These are phyloP conservation scores for Cercophora samala DNA, from an alignment of 495 filamentous ascomycete genomes.

Conservation along the genomic window DNA sequence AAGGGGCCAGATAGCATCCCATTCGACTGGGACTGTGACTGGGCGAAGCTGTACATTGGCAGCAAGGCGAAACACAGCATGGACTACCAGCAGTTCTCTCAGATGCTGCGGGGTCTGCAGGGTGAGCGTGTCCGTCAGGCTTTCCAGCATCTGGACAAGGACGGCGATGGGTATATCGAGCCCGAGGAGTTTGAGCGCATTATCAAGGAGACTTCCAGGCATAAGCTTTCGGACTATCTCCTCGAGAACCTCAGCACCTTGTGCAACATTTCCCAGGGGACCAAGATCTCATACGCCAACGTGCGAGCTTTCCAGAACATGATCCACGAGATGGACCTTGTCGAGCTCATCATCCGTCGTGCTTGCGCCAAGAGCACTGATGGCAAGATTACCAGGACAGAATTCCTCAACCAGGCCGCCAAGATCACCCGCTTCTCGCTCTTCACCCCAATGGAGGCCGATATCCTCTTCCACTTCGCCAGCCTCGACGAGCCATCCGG, in stretches of 20 bases:
- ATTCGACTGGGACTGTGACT: slow-evolving; percentile 95
- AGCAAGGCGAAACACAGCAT: slow-evolving; percentile 79
- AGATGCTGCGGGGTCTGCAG: slow-evolving; percentile 95
- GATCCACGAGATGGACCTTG: slow-evolving; percentile 94
- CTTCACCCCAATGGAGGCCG: slow-evolving; percentile 98
- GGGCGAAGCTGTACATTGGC: slow-evolving; percentile 93
- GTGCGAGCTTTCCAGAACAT: slow-evolving; percentile 97
- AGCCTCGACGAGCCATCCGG: slow-evolving; percentile 86
- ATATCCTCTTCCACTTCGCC: slow-evolving; percentile 98
- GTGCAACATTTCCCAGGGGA: slow-evolving; percentile 89
- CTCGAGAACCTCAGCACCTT: slow-evolving; percentile 90
- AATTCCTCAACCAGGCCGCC: slow-evolving; percentile 93
- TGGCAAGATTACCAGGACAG: slow-evolving; percentile 87
- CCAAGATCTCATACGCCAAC: slow-evolving; percentile 94
- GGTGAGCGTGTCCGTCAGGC: slow-evolving; percentile 94
- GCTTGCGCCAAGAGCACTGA: slow-evolving; percentile 80
- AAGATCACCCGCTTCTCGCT: slow-evolving; percentile 85
- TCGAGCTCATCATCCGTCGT: slow-evolving; percentile 84
- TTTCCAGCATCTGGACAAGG: slow-evolving; percentile 86
- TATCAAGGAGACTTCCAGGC: slow-evolving; percentile 85
- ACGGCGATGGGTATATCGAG: slow-evolving; percentile 95
- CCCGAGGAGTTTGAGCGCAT: slow-evolving; percentile 95
- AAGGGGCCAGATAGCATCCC: slow-evolving; percentile 78
- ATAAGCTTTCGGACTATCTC: slow-evolving; percentile 96
- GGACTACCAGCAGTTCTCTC: slow-evolving; percentile 95